Evolutionary conservation across 1,284 basidiomycete species (phyloP), one percentile per base, ranked within the genome.

Genomic region (Pisolithus thermaeus): DNA sequence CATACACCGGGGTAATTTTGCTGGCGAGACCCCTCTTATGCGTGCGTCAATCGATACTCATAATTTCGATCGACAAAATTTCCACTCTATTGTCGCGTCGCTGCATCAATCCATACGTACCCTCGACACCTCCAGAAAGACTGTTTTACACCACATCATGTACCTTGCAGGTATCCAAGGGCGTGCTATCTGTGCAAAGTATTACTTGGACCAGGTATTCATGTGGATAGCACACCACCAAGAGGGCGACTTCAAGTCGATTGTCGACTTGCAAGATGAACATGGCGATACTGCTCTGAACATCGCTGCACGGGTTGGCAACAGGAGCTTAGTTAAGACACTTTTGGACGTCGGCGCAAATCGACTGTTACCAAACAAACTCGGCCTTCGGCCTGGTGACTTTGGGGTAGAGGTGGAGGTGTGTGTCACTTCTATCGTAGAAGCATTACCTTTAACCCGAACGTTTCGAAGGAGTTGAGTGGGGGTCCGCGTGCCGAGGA

Each of bases 221-320:
- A 81, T 88, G 59, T 90, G 84, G 83, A 82, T 93, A 59, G 88
- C 84, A 35, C 77, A 84, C 52, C 74, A 83, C 53, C 80, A 87
- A 59, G 78, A 77, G 11, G 84, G 83, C 2, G 84, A 87, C 52
- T 90, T 95, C 64, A 79, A 80, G 61, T 84, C 81, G 8, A 71
- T 98, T 38, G 83, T 99, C 14, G 92, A 99, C 69, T 75, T 97
- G 38, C 92, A 95, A 70, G 97, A 99, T 67, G 85, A 92, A 57
- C 87, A 98, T 67, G 97, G 97, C 1, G 97, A 99, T 66, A 98
- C 97, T 1, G 92, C 94, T 4, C 70, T 99, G 58, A 97, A 96
- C 69, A 92, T 97, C 58, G 92, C 95, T 12, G 95, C 97, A 0
- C 75, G 97, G 47, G 87, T 98, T 1, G 97, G 97, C 3, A 97